phyloP scores from a whole-genome alignment of 148 eudicot genomes.

The Rhododendron ferrugineum region DNA sequence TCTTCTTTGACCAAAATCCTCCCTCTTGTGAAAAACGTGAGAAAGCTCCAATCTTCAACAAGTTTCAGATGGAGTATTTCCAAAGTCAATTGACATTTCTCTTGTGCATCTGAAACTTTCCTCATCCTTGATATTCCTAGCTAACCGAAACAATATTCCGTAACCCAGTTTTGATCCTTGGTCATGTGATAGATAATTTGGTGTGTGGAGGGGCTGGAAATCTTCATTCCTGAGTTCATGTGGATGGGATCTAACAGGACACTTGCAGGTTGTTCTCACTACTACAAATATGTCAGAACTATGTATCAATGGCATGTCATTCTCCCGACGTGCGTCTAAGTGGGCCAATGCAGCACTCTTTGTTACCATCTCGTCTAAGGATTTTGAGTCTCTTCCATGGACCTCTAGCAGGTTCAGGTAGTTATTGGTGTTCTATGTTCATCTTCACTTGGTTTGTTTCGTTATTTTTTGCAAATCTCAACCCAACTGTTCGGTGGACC shows the following conservation, averaged over 20 bases:
- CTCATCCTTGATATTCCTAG: neutral
- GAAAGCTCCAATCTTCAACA: no score
- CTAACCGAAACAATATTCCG: neutral
- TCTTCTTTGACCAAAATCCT: no score
- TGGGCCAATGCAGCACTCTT: slow-evolving; percentile 98
- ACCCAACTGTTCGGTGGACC: neutral
- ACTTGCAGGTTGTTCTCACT: slow-evolving; percentile 89
- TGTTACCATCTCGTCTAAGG: slow-evolving; percentile 76
- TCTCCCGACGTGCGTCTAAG: slow-evolving; percentile 80
- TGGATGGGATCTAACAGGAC: neutral
- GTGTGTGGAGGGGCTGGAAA: neutral
- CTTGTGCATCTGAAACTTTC: neutral
- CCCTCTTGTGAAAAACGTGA: no score
- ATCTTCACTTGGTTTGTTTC: neutral
- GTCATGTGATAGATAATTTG: neutral
- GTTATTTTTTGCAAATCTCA: neutral
- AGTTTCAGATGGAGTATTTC: neutral
- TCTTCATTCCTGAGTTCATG: neutral
- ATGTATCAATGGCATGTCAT: slow-evolving; percentile 97
- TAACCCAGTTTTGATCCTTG: neutral
- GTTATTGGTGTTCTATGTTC: neutral
- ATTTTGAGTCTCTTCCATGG: slow-evolving; percentile 75
- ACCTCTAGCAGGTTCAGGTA: slow-evolving; percentile 99
- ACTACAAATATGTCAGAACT: slow-evolving; percentile 84
- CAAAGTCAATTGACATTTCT: neutral